phyloP scores from a whole-genome alignment of 2,329 filamentous ascomycete genomes.

The Sphaerulina populicola region DNA sequence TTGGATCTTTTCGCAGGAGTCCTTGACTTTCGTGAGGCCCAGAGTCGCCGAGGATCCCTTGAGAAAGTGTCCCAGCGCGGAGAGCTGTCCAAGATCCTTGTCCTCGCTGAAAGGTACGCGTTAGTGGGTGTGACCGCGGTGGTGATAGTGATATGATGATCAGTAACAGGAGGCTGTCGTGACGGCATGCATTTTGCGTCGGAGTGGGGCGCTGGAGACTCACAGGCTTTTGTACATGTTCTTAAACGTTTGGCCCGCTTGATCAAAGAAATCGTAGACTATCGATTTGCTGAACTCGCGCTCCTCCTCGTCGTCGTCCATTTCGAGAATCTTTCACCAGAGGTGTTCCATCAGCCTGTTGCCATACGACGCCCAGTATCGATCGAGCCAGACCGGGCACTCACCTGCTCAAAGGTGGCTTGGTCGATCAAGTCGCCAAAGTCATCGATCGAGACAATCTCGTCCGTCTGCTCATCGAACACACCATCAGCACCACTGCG shows the following conservation, averaged over 20 bases:
- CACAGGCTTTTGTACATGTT: slow-evolving; percentile 81
- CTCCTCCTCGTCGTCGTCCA: slow-evolving; percentile 85
- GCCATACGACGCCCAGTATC: not conserved
- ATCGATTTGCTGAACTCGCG: slow-evolving; percentile 83
- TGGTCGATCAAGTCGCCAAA: slow-evolving; percentile 71
- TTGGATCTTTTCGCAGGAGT: slow-evolving; percentile 94
- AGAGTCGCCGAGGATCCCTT: slow-evolving; percentile 95
- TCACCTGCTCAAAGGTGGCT: slow-evolving; percentile 67
- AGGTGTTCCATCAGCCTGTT: not conserved
- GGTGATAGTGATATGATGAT: not conserved
- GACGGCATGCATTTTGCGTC: not conserved
- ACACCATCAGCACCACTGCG: slow-evolving; percentile 22
- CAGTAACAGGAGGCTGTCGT: not conserved
- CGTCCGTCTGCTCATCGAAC: slow-evolving; percentile 36
- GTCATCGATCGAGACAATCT: slow-evolving; percentile 44
- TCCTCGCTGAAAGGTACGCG: slow-evolving; percentile 46
- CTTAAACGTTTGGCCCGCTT: slow-evolving; percentile 75
- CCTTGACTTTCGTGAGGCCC: slow-evolving; percentile 80
- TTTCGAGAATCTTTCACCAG: slow-evolving; percentile 66
- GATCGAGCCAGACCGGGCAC: not conserved
- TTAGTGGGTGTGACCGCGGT: not conserved
- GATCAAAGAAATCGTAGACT: slow-evolving; percentile 85
- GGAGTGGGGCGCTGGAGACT: slow-evolving; percentile 33
- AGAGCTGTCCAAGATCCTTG: slow-evolving; percentile 65
- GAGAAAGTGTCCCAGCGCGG: slow-evolving; percentile 83